Percentiles rank a stretch among this genome's conserved stretches.
These are phyloP conservation scores for Salix dunnii DNA, from an alignment of 345 rosid genomes.

Conservation along the genomic window DNA sequence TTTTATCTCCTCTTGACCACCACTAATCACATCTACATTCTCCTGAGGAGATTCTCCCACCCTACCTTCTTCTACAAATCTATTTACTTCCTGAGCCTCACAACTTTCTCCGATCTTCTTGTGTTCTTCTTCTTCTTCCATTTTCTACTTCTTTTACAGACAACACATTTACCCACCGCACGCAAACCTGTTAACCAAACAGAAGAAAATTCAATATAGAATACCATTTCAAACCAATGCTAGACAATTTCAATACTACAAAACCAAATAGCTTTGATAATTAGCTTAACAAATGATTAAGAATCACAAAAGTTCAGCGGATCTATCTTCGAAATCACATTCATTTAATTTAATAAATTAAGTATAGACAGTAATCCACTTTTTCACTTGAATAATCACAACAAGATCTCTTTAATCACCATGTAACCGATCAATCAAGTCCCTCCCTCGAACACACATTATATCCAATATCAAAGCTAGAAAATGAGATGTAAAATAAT, in stretches of 20 bases:
- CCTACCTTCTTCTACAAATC: slow-evolving; percentile 34
- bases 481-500: slow-evolving; percentile 6
- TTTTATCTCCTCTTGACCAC: slow-evolving; percentile 23
- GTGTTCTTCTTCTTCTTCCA: slow-evolving; percentile 78
- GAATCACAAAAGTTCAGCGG: slow-evolving; percentile 2
- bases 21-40: slow-evolving; percentile 24
- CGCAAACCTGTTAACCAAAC: slow-evolving; percentile 26
- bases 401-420: slow-evolving; percentile 4
- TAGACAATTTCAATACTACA: background rate
- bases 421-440: slow-evolving; percentile 22
- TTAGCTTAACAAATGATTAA: background rate
- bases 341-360: background rate
- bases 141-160: slow-evolving; percentile 23
- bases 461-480: background rate
- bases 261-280: background rate
- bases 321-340: slow-evolving; percentile 20
- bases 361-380: background rate
- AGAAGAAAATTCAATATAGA: slow-evolving; percentile 1
- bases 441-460: background rate
- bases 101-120: slow-evolving; percentile 39
- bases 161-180: slow-evolving; percentile 30
- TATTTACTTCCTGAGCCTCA: slow-evolving; percentile 22
- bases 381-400: background rate
- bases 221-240: background rate
- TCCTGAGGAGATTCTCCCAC: slow-evolving; percentile 38